These are phyloP conservation scores for Saxophila tyrrhenica DNA, from an alignment of 495 filamentous ascomycete species.

Conservation along the genomic window DNA sequence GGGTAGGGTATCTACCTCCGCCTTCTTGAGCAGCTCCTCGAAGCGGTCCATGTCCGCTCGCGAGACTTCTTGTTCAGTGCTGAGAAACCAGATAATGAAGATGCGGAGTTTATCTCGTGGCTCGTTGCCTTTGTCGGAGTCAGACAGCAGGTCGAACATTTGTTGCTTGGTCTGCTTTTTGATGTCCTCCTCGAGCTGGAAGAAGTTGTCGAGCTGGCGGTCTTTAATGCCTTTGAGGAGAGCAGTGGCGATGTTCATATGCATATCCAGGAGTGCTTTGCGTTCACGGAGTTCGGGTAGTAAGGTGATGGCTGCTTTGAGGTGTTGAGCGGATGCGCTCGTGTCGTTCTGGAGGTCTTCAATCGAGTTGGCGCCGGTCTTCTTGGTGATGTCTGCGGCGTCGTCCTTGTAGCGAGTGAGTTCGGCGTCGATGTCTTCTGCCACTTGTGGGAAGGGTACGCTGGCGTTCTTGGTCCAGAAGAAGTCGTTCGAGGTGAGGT, in stretches of 20 bases:
- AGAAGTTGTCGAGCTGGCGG: constrained; percentile 89
- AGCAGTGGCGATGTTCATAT: constrained; percentile 95
- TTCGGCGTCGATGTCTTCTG: constrained; percentile 89
- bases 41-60: constrained; percentile 75
- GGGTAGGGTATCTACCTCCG: constrained; percentile 61
- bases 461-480: constrained; percentile 96
- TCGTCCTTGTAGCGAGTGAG: constrained; percentile 92
- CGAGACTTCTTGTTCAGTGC: constrained; percentile 79
- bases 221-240: constrained; percentile 84
- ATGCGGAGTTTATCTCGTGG: constrained; percentile 79
- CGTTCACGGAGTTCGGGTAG: constrained; percentile 86
- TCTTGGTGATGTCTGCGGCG: constrained; percentile 85
- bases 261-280: constrained; percentile 88
- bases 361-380: constrained; percentile 83
- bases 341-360: constrained; percentile 89
- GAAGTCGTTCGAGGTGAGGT: constrained; percentile 82
- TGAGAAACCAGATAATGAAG: constrained; percentile 97
- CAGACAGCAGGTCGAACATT: constrained; percentile 77
- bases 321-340: constrained; percentile 77
- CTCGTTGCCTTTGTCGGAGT: constrained; percentile 67
- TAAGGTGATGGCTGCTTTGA: constrained; percentile 88
- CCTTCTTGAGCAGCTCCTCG: constrained; percentile 68
- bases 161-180: constrained; percentile 85
- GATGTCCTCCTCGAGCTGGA: constrained; percentile 88
- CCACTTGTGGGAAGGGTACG: constrained; percentile 87